phyloP scores from a whole-genome alignment of 306 rosid genomes.

The Sindora glabra region DNA sequence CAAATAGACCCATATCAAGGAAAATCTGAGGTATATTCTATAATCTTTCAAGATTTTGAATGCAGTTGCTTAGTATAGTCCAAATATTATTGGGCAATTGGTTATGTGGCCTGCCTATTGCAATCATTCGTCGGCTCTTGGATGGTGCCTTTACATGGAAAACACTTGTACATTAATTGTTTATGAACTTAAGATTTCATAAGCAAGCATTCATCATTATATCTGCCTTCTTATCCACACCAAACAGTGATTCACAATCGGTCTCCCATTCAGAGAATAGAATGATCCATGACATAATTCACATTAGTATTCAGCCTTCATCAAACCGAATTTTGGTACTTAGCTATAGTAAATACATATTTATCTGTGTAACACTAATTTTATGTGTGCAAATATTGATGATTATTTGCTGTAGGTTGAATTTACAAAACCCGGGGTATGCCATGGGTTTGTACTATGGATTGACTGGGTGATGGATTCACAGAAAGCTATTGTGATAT shows the following conservation, averaged over 20 bases:
- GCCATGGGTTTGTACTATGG: slow-evolving; percentile 86
- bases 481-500: slow-evolving; percentile 45
- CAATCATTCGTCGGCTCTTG: not conserved
- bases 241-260: not conserved
- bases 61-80: not conserved
- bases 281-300: not conserved
- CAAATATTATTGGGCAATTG: not conserved
- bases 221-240: not conserved
- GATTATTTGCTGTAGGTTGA: slow-evolving; percentile 40
- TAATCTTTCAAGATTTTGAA: not conserved
- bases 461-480: slow-evolving; percentile 89
- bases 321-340: not conserved
- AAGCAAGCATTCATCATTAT: not conserved
- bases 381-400: slow-evolving; percentile 9
- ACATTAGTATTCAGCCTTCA: too few species aligned
- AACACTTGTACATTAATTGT: not conserved
- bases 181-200: not conserved
- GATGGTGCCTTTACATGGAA: not conserved
- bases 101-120: slow-evolving; percentile 1
- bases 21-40: slow-evolving; percentile 51
- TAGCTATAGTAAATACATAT: not conserved
- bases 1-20: slow-evolving; percentile 50
- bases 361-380: not conserved
- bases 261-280: not conserved
- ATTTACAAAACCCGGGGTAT: slow-evolving; percentile 52